Base-by-base conservation (phyloP, 306 rosid species). In the Mucuna pruriens region DNA sequence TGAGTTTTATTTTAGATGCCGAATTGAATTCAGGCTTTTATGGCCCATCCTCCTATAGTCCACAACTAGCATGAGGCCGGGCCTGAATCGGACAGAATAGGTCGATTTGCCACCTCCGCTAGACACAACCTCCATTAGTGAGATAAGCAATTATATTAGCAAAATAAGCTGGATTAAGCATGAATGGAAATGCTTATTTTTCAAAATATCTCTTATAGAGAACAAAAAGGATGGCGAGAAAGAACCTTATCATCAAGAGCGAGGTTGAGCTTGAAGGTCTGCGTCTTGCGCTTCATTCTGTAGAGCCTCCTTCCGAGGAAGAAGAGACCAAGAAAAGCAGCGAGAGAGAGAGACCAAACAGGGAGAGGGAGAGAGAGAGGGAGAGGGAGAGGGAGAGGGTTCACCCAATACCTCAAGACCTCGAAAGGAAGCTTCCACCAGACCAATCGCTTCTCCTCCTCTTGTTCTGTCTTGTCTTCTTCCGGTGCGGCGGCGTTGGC, bases 391-490 rank as follows among this genome's bases (percentile, higher is more conserved):
- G 63, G 38, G 4, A 91, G 87, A 36, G 99, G 99, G 61, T 77
- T 85, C 54, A 92, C 84, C 86, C 95, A 95, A 55, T 87, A 91
- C 82, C 82, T 95, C 85, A 95, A 69, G 20, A 93, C 88, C 81
- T 93, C 97, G 22, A 95, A 83, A 0, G 99, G 97, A 79, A 91
- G 91, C 88, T 86, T 93, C 99, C 99, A 95, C 99, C 99, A 95
- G 66, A 84, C 85, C 54, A 13, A 57, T 85, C 82, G 80, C 45
- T 71, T 73, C 34, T 78, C 76, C 5, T 4, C 91, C 81, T 12
- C 19, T 15, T 22, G 29, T n/a, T 76, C 46, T 3, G 2, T 7
- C 48, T 10, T 6, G 19, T 12, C 9, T 6, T 46, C 19, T 55
- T 7, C 49, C 67, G n/a, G n/a, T n/a, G n/a, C n/a, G n/a, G n/a